Percentiles rank a stretch among this genome's conserved stretches.
These are phyloP conservation scores for Zygosaccharomyces gambellarensis DNA, from an alignment of 805 yeast species.

Conservation along the genomic window DNA sequence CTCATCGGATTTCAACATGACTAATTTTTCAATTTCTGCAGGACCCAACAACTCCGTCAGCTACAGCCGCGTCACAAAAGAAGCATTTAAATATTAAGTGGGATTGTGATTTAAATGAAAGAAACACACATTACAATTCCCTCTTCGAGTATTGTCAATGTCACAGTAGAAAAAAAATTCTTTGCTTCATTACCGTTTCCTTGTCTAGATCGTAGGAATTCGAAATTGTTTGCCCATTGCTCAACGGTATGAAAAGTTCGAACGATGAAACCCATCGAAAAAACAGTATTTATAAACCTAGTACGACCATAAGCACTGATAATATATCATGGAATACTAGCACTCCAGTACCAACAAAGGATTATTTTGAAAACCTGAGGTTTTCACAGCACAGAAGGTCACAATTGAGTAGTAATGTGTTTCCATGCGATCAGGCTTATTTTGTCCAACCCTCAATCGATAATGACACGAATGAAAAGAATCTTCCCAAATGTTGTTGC, in stretches of 20 bases:
- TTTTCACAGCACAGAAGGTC: not conserved
- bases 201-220: not conserved
- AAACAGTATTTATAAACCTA: not conserved
- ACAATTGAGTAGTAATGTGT: not conserved
- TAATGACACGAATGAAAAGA: not conserved
- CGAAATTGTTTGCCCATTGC: not conserved
- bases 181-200: not conserved
- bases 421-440: not conserved
- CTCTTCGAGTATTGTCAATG: too few species aligned
- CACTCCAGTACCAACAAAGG: not conserved
- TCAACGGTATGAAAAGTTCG: not conserved
- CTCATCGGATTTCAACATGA: not conserved
- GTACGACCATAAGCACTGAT: not conserved
- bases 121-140: too few species aligned
- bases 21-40: not conserved
- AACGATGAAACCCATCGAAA: not conserved
- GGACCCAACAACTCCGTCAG: not conserved
- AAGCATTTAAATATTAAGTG: not conserved
- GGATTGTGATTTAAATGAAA: too few species aligned
- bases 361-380: not conserved
- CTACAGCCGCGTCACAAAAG: slow-evolving; percentile 3
- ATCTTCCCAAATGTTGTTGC: not conserved
- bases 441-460: not conserved
- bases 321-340: not conserved
- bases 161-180: not conserved